A percentile compares a stretch with the other conserved stretches of the same genome.
These are phyloP conservation scores for Trichophyton mentagrophytes DNA, from an alignment of 2,329 filamentous ascomycete genomes.

Conservation along the genomic window DNA sequence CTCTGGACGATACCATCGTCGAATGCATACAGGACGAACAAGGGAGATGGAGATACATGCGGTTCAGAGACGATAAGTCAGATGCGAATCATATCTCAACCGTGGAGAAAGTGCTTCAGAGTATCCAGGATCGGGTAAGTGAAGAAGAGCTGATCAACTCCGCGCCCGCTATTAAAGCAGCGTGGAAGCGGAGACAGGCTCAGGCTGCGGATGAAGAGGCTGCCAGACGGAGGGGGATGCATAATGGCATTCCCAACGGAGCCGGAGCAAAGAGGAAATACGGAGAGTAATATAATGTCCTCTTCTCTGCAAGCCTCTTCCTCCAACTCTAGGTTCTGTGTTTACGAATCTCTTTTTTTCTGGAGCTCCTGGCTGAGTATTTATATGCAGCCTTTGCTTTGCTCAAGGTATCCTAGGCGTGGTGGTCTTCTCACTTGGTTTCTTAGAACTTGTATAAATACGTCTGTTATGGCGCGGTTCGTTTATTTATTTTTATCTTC, in stretches of 20 bases:
- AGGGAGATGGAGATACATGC: conserved; percentile 70
- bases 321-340: background rate
- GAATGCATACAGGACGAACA: conserved; percentile 74
- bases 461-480: background rate
- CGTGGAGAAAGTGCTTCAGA: conserved; percentile 75
- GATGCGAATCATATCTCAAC: conserved; percentile 82
- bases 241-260: conserved; percentile 15
- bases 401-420: background rate
- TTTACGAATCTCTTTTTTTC: background rate
- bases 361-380: background rate
- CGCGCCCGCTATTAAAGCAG: conserved; percentile 59
- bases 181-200: conserved; percentile 59
- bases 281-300: conserved; percentile 21
- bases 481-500: background rate
- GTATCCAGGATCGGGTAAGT: conserved; percentile 73
- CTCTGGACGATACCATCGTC: conserved; percentile 75
- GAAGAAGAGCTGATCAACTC: conserved; percentile 64
- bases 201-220: conserved; percentile 12
- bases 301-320: background rate
- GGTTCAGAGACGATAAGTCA: conserved; percentile 83
- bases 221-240: conserved; percentile 14
- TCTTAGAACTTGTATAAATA: conserved; percentile 1
- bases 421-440: background rate
- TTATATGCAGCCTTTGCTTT: too few species aligned
- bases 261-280: conserved; percentile 32